Percentiles rank a stretch among this genome's conserved stretches.
Conservation (phyloP, 2,329 filamentous ascomycete genomes). For the Aspergillus udagawae region DNA sequence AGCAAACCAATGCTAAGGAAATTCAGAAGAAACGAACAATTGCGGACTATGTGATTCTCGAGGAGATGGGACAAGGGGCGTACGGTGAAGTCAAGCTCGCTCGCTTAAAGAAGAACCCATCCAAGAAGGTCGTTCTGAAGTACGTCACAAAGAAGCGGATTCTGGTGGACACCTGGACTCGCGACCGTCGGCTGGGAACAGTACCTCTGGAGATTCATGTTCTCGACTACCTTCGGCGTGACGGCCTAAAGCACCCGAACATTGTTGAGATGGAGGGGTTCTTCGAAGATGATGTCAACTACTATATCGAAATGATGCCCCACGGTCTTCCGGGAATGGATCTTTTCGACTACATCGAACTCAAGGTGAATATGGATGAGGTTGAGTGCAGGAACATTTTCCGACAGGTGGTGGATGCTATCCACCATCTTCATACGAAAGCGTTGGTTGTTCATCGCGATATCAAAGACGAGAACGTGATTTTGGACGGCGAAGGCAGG, state of each 20-base stretch:
- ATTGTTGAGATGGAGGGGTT: constrained; percentile 68
- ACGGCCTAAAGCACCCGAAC: constrained; percentile 60
- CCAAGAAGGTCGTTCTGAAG: constrained; percentile 88
- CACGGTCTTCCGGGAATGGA: constrained; percentile 97
- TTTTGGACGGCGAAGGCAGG: constrained; percentile 88
- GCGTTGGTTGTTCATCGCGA: constrained; percentile 92
- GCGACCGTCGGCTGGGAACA: constrained; percentile 86
- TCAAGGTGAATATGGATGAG: constrained; percentile 95
- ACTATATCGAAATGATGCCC: constrained; percentile 96
- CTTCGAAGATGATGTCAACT: constrained; percentile 67
- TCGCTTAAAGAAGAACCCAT: constrained; percentile 70
- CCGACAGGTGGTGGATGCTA: constrained; percentile 80
- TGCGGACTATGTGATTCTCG: constrained; percentile 82
- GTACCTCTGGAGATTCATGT: constrained; percentile 97
- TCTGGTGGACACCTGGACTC: constrained; percentile 96
- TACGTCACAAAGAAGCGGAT: constrained; percentile 97
- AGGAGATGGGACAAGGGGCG: constrained; percentile 97
- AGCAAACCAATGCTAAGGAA: constrained; percentile 23
- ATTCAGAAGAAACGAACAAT: constrained; percentile 71
- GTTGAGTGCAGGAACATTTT: constrained; percentile 92
- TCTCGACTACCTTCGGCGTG: constrained; percentile 81
- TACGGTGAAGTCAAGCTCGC: constrained; percentile 97
- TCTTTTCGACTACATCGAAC: constrained; percentile 96
- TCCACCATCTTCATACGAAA: constrained; percentile 87
- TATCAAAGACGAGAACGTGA: constrained; percentile 98